Conservation (phyloP, 176 grass and related monocot species). For the Raddia distichophylla region DNA sequence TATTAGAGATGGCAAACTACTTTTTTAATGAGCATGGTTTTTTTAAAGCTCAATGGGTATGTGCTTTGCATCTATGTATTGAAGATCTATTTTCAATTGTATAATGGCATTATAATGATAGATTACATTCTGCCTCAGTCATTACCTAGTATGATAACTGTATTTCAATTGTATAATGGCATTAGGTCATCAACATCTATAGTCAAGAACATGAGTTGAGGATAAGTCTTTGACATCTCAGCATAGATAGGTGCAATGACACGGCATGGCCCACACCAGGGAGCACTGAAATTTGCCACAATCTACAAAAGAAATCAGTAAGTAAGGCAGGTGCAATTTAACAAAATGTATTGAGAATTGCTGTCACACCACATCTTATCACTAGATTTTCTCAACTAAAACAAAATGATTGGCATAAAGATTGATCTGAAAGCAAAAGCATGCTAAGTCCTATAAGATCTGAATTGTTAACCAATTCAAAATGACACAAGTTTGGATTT, state of each 20-base stretch:
- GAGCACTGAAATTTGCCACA: constrained; percentile 83
- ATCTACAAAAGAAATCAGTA: constrained; percentile 46
- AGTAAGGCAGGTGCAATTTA: not conserved
- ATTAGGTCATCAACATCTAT: constrained; percentile 77
- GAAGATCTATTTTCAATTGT: too few species aligned
- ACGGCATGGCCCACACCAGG: constrained; percentile 81
- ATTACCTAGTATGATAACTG: too few species aligned
- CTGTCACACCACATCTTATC: not conserved
- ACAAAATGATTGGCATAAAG: not conserved
- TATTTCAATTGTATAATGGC: not conserved
- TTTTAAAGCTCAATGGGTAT: too few species aligned
- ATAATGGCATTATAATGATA: too few species aligned
- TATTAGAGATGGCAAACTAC: too few species aligned
- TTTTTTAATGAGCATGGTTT: too few species aligned
- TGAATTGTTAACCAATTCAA: too few species aligned
- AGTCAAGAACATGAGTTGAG: constrained; percentile 79
- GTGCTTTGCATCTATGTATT: too few species aligned
- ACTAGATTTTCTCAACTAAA: not conserved
- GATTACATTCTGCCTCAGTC: too few species aligned
- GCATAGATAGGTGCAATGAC: constrained; percentile 72
- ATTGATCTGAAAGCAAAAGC: not conserved
- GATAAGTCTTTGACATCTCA: constrained; percentile 79
- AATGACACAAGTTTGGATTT: too few species aligned
- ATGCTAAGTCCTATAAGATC: not conserved
- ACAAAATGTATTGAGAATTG: not conserved